Base-by-base conservation (phyloP, 345 rosid genomes). In the Hibiscus syriacus region DNA sequence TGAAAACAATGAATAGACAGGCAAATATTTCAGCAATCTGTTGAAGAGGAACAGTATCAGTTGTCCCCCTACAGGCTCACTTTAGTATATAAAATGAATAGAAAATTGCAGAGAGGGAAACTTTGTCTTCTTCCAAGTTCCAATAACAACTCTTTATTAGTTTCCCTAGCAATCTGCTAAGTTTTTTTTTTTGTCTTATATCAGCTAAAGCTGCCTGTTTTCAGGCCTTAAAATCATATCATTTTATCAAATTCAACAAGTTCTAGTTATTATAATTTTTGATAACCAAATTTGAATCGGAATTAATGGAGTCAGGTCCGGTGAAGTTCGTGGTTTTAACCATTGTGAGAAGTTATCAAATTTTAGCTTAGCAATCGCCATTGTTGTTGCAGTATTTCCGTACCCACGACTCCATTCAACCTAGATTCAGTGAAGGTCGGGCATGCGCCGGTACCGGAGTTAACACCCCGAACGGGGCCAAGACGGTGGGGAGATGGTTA, bases 401-500 rank as follows among this genome's bases (percentile, higher is more conserved):
- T 32, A 69, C 95, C 70, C 91, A 91, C 80, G 89, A 86, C 79
- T 78, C 89, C 69, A 83, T 89, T n/a, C 87, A 87, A 66, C 94
- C 99, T 11, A 79, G 90, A 22, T 82, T 91, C 84, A 78, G 83
- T 19, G 85, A 82, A 46, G 77, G 81, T 17, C 83, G 95, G 4
- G 76, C 83, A 48, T 68, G 85, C 66, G 54, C 78, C 3, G 88
- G 83, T 19, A 74, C 73, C 34, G 86, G 89, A n/a, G 69, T 77
- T 50, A 78, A 64, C 46, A 78, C 96, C 29, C 90, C 98, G 0
- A 84, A 78, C 25, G 86, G 82, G 39, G 83, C 90, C 9, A 94
- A 89, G 79, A 94, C 97, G 0, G 95, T 91, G 1, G 95, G 97
- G 41, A 82, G 97, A 77, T 94, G 99, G 99, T 73, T 94, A 79